These are phyloP conservation scores for Pleurotus djamor DNA, from an alignment of 768 basidiomycete genomes.

Conservation along the genomic window DNA sequence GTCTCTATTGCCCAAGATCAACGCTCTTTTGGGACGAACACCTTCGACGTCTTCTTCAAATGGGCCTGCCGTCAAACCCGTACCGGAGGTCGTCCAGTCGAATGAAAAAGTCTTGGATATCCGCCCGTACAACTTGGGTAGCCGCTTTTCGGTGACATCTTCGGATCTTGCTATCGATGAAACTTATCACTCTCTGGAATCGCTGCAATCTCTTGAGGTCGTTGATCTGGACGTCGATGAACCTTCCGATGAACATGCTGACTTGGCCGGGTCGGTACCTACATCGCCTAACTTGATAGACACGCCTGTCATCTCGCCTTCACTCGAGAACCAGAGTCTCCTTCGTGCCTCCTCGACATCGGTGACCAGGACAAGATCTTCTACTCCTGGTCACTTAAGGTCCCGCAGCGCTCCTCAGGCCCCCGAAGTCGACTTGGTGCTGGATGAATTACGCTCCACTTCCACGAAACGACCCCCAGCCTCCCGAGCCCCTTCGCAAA, in stretches of 20 bases:
- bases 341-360: slow-evolving; percentile 1
- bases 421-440: background rate
- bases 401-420: background rate
- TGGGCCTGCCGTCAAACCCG: background rate
- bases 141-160: slow-evolving; percentile 1
- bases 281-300: slow-evolving; percentile 3
- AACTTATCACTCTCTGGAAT: background rate
- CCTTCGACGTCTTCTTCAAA: background rate
- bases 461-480: background rate
- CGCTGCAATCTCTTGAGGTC: slow-evolving; percentile 1
- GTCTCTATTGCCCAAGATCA: background rate
- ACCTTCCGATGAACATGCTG: background rate
- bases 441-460: background rate
- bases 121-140: slow-evolving; percentile 1
- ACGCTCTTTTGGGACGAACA: background rate
- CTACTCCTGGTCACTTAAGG: background rate
- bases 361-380: background rate
- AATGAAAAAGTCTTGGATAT: slow-evolving; percentile 3
- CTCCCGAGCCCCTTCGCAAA: background rate
- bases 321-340: background rate
- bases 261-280: background rate
- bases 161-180: background rate
- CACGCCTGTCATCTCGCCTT: background rate
- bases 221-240: background rate
- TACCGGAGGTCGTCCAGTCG: background rate